Evolutionary conservation across 2,329 filamentous ascomycete species (phyloP), one percentile per base, ranked within the genome.

Genomic region (Passalora sequoiae): DNA sequence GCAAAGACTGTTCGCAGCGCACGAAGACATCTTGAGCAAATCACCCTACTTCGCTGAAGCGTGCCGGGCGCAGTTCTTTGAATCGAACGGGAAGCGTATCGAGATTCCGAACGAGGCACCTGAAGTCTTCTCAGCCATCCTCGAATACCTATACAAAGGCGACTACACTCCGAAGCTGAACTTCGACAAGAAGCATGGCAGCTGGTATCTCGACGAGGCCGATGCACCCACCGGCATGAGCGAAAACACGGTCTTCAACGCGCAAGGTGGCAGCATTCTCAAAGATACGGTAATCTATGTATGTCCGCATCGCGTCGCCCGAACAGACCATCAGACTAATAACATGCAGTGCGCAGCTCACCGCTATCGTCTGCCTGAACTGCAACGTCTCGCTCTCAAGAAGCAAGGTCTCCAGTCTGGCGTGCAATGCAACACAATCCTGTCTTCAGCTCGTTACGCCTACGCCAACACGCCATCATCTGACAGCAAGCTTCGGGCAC

Each of bases 71-170:
- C 78, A 83, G 59, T 84, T 78, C 71, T 76, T 79, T 68, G 76
- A 77, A 46, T 62, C 71, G 12, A 60, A 72, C 43, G 74, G 72
- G 61, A 89, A 87, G 68, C 81, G 83, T 42, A 84, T 95, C 62
- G 76, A 83, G 39, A 78, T 95, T 2, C 84, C 87, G 1, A 81
- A 91, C 47, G 89, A 95, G 66, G 83, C 89, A 56, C 88, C 89
- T 15, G 88, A 94, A 64, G 83, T 94, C 59, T 89, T 96, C 66
- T 94, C 87, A 6, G 89, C 84, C 4, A 76, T 96, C 8, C 80
- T 96, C 44, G 89, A 96, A 63, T 95, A 84, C 57, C 80, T 96
- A 44, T 94, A 94, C 76, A 94, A 94, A 69, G 89, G 89, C 52
- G 89, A 95, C 67, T 95, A 95, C 70, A 89, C 83, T 57, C 89